Conservation (phyloP, 805 yeast genomes). For the Saturnispora kantuleensis region DNA sequence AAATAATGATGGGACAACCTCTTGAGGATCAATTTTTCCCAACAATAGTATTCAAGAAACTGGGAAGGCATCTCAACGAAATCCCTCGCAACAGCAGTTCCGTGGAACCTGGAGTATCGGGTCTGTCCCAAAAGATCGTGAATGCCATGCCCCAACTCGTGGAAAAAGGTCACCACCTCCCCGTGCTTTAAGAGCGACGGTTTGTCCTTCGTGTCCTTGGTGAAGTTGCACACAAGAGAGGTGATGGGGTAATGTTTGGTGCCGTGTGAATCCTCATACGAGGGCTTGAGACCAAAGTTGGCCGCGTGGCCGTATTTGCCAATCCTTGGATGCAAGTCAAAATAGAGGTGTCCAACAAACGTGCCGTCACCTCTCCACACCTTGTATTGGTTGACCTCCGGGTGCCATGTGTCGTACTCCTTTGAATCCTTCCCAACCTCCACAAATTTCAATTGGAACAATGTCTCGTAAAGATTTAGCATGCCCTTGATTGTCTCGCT, state of each 20-base stretch:
- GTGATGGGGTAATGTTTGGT: slow-evolving; percentile 55
- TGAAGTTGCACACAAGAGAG: slow-evolving; percentile 75
- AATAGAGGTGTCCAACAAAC: slow-evolving; percentile 70
- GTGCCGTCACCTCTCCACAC: slow-evolving; percentile 52
- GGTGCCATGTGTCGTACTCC: slow-evolving; percentile 53
- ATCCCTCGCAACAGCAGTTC: slow-evolving; percentile 72
- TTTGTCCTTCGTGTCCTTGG: slow-evolving; percentile 58
- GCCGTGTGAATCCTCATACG: slow-evolving; percentile 42
- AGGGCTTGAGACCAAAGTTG: slow-evolving; percentile 58
- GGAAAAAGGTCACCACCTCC: slow-evolving; percentile 79
- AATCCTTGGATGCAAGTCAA: slow-evolving; percentile 77
- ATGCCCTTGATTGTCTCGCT: slow-evolving; percentile 56
- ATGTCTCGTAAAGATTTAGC: slow-evolving; percentile 59
- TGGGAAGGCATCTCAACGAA: slow-evolving; percentile 91
- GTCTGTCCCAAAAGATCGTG: slow-evolving; percentile 68
- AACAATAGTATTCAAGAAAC: slow-evolving; percentile 81
- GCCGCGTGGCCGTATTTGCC: slow-evolving; percentile 90
- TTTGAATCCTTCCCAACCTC: slow-evolving; percentile 33
- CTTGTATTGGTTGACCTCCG: slow-evolving; percentile 63
- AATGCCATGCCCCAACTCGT: slow-evolving; percentile 84
- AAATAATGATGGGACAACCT: slow-evolving; percentile 55
- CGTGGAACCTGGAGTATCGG: slow-evolving; percentile 57
- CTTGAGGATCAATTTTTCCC: slow-evolving; percentile 56
- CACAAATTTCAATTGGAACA: slow-evolving; percentile 60
- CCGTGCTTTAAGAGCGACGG: slow-evolving; percentile 69